Evolutionary conservation across 1,284 basidiomycete genomes (phyloP), one percentile per base, ranked within the genome.

Genomic region (Boletus sp.): DNA sequence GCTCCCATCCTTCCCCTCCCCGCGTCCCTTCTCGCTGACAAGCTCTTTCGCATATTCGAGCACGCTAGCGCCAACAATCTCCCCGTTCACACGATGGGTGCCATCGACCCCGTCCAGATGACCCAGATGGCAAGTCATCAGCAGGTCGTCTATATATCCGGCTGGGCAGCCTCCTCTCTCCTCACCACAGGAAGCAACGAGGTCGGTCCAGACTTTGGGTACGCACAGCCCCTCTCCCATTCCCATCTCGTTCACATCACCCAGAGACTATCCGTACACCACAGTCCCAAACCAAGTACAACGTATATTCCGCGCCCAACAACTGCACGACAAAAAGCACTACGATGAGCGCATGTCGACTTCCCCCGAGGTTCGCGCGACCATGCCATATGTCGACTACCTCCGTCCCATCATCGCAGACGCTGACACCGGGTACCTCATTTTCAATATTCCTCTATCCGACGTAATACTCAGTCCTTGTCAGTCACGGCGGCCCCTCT

Each of bases 151-250:
- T 99, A 99, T 75, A 84, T 99, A 30, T 97, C 94, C 44, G 97
- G 97, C 30, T 99, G 94, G 88, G 94, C 92, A 28, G 85, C 88
- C 40, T 93, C 90, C 50, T 98, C 95, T 62, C 85, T 95, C 59
- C 82, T 94, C 55, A 94, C 93, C 28, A 97, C 95, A 2, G 91
- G 89, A 33, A 93, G 88, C 71, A 96, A 98, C 72, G 97, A 99
- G 79, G 96, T 98, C 57, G 97, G 97, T 49, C 97, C 97, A 44
- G 97, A 99, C 81, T 88, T 99, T 73, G 97, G 96, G 93, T 93
- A 70, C 70, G 84, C 77, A 19, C 37, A 43, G 1, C 14, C 19
- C 30, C 35, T 19, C 14, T 21, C 7, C 28, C 49, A 23, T 54
- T 48, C 37, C 16, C 35, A 21, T 46, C 35, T 59, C 43, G 51